phyloP scores from a whole-genome alignment of 192 early-diverging fungal genomes.

The Physocladia obscura region DNA sequence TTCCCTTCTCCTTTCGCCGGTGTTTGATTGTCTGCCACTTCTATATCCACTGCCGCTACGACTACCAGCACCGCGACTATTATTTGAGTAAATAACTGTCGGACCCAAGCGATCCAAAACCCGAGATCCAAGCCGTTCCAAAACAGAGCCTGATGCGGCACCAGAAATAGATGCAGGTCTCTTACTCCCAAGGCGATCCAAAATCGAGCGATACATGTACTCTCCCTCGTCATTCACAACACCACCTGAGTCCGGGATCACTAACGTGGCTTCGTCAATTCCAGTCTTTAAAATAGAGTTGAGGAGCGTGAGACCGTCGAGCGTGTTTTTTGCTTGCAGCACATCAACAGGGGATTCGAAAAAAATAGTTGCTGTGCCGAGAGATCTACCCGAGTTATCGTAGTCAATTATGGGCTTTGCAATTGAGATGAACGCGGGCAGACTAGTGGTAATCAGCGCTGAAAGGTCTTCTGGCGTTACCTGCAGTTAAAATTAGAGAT shows the following conservation, averaged over 20 bases:
- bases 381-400: not conserved
- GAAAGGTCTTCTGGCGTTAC: not conserved
- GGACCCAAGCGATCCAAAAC: constrained; percentile 20
- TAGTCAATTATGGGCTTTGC: constrained; percentile 5
- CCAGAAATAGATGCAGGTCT: not conserved
- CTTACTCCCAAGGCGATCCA: constrained; percentile 17
- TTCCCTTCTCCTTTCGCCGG: not conserved
- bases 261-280: not conserved
- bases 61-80: not conserved
- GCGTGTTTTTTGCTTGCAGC: not conserved
- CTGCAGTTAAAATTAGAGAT: not conserved
- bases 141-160: not conserved
- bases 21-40: not conserved
- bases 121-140: constrained; percentile 14
- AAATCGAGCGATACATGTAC: constrained; percentile 18
- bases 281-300: not conserved
- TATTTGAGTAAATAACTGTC: not conserved
- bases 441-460: not conserved
- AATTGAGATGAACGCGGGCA: not conserved
- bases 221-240: constrained; percentile 13
- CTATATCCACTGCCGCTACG: not conserved
- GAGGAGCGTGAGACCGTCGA: constrained; percentile 5
- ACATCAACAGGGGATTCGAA: constrained; percentile 2
- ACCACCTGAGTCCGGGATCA: not conserved
- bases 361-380: constrained; percentile 4